A percentile compares a stretch with the other conserved stretches of the same genome.
Evolutionary conservation across 352 stramenopile genomes (phyloP).

Genomic region (Globisporangium nodosum): DNA sequence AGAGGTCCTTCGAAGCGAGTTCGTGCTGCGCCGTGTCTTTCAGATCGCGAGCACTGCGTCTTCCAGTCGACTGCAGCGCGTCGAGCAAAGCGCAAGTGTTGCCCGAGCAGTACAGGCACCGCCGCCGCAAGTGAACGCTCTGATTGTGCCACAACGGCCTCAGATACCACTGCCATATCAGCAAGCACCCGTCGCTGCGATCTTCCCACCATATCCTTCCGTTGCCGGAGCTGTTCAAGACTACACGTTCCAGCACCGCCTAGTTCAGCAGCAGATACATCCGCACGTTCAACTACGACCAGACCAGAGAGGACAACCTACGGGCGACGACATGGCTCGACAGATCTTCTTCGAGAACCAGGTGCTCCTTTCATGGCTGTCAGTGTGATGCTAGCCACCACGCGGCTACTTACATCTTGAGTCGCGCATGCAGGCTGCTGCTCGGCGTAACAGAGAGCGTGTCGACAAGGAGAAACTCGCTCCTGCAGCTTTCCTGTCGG

Average conservation of each 20-base stretch:
- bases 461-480: constrained; percentile 33
- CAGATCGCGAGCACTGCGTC: constrained; percentile 24
- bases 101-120: too few relatives aligned
- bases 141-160: neutral
- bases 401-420: neutral
- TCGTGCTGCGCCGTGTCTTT: constrained; percentile 25
- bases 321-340: constrained; percentile 14
- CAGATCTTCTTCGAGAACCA: constrained; percentile 68
- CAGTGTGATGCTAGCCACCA: neutral
- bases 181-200: too few relatives aligned
- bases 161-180: neutral
- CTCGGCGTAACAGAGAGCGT: constrained; percentile 44
- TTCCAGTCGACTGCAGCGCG: constrained; percentile 22
- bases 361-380: constrained; percentile 12
- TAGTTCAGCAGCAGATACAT: neutral
- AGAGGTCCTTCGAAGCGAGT: constrained; percentile 18
- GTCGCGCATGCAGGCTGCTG: constrained; percentile 32
- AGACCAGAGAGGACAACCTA: neutral
- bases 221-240: neutral
- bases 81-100: constrained; percentile 10
- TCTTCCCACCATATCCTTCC: neutral
- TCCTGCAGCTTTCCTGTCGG: constrained; percentile 22
- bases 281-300: neutral
- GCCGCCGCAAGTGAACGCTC: neutral
- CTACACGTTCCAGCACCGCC: neutral